Percentiles rank a stretch among this genome's conserved stretches.
These are phyloP conservation scores for Aspergillus unguis DNA, from an alignment of 2,329 filamentous ascomycete species.

Conservation along the genomic window DNA sequence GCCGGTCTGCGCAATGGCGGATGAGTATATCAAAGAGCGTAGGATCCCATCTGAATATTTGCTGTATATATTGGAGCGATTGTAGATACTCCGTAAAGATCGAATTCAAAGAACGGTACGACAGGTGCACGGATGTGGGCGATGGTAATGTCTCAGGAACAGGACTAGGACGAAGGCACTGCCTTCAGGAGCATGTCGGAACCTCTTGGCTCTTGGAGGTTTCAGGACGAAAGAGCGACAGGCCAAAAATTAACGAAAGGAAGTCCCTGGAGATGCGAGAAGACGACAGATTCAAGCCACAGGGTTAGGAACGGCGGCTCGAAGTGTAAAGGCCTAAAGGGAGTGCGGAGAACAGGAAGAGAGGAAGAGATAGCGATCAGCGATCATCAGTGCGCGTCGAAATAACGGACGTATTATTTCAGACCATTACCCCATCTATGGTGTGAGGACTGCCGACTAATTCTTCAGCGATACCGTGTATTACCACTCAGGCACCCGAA, in stretches of 20 bases:
- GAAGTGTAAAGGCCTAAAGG: background rate
- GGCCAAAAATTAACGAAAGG: background rate
- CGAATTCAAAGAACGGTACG: background rate
- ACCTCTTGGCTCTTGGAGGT: slow-evolving; percentile 2
- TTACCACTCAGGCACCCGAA: slow-evolving; percentile 2
- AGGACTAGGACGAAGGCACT: background rate
- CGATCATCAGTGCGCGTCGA: slow-evolving; percentile 6
- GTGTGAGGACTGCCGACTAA: background rate
- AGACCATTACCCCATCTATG: background rate
- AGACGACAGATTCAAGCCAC: background rate
- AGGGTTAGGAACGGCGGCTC: background rate
- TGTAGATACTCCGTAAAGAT: background rate
- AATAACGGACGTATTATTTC: slow-evolving; percentile 4
- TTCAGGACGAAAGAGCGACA: slow-evolving; percentile 7
- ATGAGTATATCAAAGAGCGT: background rate
- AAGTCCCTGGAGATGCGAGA: background rate
- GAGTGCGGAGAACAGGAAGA: slow-evolving; percentile 1
- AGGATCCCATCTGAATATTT: background rate
- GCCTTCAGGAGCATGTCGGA: slow-evolving; percentile 8
- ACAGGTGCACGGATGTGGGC: background rate
- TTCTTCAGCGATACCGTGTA: background rate
- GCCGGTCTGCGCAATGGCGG: background rate
- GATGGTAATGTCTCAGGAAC: background rate
- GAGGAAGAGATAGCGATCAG: slow-evolving; percentile 5
- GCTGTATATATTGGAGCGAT: too few species aligned